These are phyloP conservation scores for Fraxinus angustifolia DNA, from an alignment of 305 asterid species.

Conservation along the genomic window DNA sequence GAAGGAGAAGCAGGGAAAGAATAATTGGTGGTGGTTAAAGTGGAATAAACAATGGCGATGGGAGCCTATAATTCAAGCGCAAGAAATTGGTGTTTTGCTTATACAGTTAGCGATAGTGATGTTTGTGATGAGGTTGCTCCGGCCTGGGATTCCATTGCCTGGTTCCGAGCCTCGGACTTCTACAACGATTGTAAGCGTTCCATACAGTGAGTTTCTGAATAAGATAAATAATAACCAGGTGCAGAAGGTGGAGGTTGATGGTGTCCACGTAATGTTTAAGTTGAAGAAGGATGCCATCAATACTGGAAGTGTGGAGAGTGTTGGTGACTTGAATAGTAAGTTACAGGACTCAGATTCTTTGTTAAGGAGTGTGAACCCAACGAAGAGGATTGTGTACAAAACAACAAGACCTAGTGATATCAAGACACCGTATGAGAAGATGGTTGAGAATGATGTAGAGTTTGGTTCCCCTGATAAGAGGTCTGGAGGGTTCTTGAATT, in stretches of 20 bases:
- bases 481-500: conserved; percentile 92
- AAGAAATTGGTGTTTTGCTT: conserved; percentile 79
- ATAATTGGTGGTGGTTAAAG: conserved; percentile 59
- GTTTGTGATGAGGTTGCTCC: conserved; percentile 82
- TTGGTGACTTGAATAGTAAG: conserved; percentile 49
- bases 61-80: conserved; percentile 90
- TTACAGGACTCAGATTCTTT: conserved; percentile 71
- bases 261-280: conserved; percentile 89
- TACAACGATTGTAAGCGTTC: conserved; percentile 66
- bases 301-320: conserved; percentile 40
- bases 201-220: conserved; percentile 84
- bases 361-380: conserved; percentile 61
- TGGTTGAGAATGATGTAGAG: conserved; percentile 92
- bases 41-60: conserved; percentile 64
- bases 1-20: conserved; percentile 77
- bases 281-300: conserved; percentile 56
- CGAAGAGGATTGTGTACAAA: conserved; percentile 70
- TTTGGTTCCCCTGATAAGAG: conserved; percentile 98
- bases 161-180: conserved; percentile 80
- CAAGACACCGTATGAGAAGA: conserved; percentile 90
- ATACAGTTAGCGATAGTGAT: conserved; percentile 85
- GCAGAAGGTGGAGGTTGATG: conserved; percentile 97
- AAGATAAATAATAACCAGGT: conserved; percentile 71
- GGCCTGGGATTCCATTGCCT: conserved; percentile 89
- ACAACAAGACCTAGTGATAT: conserved; percentile 89